Evolutionary conservation across 1,284 basidiomycete genomes (phyloP).

Genomic region (Caloboletus inedulis): DNA sequence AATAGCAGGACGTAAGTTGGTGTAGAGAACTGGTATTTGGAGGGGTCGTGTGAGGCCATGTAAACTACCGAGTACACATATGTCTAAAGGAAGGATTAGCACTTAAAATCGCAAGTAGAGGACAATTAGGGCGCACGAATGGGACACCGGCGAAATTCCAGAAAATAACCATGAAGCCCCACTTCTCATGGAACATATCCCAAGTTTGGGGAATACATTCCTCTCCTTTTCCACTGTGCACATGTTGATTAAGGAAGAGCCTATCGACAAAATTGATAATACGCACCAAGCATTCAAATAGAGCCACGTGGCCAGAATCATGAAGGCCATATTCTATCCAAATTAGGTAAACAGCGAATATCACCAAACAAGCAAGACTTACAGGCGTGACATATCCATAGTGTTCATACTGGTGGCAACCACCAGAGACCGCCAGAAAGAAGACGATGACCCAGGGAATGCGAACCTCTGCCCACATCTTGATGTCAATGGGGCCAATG

Average conservation of each 20-base stretch:
- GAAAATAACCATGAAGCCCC: constrained; percentile 95
- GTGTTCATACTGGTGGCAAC: constrained; percentile 92
- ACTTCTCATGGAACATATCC: constrained; percentile 99
- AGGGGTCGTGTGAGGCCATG: constrained; percentile 93
- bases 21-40: constrained; percentile 84
- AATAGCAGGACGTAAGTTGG: constrained; percentile 71
- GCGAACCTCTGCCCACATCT: constrained; percentile 99
- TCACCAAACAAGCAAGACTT: constrained; percentile 28
- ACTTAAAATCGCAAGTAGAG: not conserved
- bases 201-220: constrained; percentile 99
- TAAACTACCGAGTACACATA: constrained; percentile 97
- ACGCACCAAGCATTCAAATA: constrained; percentile 93
- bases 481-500: constrained; percentile 90
- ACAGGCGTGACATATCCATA: constrained; percentile 92
- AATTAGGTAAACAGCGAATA: not conserved
- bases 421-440: constrained; percentile 88
- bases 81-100: constrained; percentile 55
- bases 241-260: not conserved
- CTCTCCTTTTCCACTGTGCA: constrained; percentile 71
- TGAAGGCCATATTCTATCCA: constrained; percentile 89
- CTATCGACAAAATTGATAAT: not conserved
- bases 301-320: constrained; percentile 93
- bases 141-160: constrained; percentile 97
- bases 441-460: constrained; percentile 98
- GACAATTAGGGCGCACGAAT: constrained; percentile 52